These are phyloP conservation scores for Aspergillus brunneoviolaceus DNA, from an alignment of 2,329 filamentous ascomycete genomes.

Conservation along the genomic window DNA sequence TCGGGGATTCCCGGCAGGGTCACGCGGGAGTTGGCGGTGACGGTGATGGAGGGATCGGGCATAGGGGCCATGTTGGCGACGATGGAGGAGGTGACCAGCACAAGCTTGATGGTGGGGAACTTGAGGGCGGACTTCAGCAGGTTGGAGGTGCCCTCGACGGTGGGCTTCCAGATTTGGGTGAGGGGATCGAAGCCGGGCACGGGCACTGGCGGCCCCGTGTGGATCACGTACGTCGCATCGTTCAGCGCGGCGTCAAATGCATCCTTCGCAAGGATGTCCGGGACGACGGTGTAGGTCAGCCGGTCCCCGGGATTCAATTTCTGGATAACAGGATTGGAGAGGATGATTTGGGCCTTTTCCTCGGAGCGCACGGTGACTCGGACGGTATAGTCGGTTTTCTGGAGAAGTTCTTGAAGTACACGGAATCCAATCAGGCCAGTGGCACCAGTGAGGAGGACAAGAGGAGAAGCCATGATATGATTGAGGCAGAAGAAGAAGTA, in stretches of 20 bases:
- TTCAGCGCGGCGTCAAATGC: constrained; percentile 14
- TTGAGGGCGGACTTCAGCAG: neutral
- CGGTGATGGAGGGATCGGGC: neutral
- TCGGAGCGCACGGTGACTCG: constrained; percentile 9
- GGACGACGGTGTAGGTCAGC: neutral
- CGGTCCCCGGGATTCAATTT: neutral
- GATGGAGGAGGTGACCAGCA: neutral
- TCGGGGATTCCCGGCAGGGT: neutral
- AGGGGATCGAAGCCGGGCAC: constrained; percentile 8
- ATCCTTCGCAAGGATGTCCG: constrained; percentile 1
- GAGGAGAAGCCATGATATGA: neutral
- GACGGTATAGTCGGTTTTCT: neutral
- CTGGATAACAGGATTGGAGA: neutral
- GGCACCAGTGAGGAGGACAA: constrained; percentile 12
- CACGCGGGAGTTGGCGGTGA: neutral
- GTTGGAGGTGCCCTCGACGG: neutral
- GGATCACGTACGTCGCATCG: constrained; percentile 16
- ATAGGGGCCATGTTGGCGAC: neutral
- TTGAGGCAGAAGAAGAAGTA: too few species aligned
- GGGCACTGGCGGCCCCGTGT: constrained; percentile 17
- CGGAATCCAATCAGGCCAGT: constrained; percentile 12
- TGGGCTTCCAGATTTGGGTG: neutral
- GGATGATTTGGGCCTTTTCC: neutral
- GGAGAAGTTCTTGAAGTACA: constrained; percentile 1
- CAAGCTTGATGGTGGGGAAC: neutral